Evolutionary conservation across 1,139 yeast genomes (phyloP).

Genomic region (Pichia sp.): DNA sequence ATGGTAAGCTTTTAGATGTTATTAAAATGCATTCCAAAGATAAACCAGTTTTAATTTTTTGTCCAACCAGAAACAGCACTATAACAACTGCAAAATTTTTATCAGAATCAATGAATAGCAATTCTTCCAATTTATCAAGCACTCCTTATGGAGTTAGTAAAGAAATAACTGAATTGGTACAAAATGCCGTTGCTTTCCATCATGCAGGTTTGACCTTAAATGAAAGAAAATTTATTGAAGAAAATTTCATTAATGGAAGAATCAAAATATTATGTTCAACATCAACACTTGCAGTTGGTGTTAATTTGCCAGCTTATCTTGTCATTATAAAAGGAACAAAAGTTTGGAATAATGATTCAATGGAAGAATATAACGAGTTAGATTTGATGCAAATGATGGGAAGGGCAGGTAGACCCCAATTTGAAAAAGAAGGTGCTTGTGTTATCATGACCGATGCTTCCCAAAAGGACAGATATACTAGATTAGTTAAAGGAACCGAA

Average conservation of each 20-base stretch:
- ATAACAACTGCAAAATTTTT: conserved; percentile 42
- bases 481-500: conserved; percentile 39
- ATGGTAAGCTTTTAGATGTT: conserved; percentile 35
- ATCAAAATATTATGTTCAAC: conserved; percentile 47
- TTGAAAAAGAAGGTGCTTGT: conserved; percentile 48
- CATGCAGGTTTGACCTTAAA: conserved; percentile 49
- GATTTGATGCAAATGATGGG: conserved; percentile 91
- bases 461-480: conserved; percentile 35
- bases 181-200: conserved; percentile 45
- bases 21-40: conserved; percentile 33
- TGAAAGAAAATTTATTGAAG: conserved; percentile 44
- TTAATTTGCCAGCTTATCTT: conserved; percentile 88
- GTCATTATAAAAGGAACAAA: conserved; percentile 94
- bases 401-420: conserved; percentile 65
- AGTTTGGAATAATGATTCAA: conserved; percentile 33
- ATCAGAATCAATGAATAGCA: conserved; percentile 6
- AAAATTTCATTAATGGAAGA: conserved; percentile 38
- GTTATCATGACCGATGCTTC: conserved; percentile 44
- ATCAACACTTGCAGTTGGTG: conserved; percentile 92
- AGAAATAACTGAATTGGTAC: conserved; percentile 29
- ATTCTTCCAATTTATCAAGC: not conserved
- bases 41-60: conserved; percentile 45
- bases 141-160: conserved; percentile 22
- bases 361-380: conserved; percentile 34
- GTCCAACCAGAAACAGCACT: conserved; percentile 48